phyloP scores from a whole-genome alignment of 2,329 filamentous ascomycete genomes.

The Trichoderma harzianum region DNA sequence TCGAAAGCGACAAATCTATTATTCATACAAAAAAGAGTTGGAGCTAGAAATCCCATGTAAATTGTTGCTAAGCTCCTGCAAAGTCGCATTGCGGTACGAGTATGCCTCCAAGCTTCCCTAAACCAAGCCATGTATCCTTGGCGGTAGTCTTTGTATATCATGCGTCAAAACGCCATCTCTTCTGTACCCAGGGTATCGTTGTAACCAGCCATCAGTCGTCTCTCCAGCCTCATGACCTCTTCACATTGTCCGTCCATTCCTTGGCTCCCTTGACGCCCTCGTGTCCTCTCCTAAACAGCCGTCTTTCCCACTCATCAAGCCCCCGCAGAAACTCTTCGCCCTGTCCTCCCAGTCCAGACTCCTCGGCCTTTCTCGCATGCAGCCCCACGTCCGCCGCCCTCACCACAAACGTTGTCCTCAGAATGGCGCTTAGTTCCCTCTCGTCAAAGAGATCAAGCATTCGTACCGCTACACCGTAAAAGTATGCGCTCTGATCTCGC shows the following conservation, averaged over 20 bases:
- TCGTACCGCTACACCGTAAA: slow-evolving; percentile 79
- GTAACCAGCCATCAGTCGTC: neutral
- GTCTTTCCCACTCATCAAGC: slow-evolving; percentile 84
- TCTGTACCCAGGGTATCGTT: slow-evolving; percentile 8
- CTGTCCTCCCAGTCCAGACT: slow-evolving; percentile 51
- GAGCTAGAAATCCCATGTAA: neutral
- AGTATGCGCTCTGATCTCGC: slow-evolving; percentile 77
- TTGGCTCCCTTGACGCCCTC: slow-evolving; percentile 68
- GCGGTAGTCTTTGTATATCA: neutral
- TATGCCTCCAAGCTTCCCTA: neutral
- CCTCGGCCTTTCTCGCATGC: slow-evolving; percentile 81
- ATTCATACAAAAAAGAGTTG: neutral
- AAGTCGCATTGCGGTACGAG: neutral
- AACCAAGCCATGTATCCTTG: neutral
- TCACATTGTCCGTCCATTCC: slow-evolving; percentile 64
- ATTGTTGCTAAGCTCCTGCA: neutral
- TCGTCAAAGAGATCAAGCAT: slow-evolving; percentile 92
- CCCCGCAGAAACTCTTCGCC: slow-evolving; percentile 80
- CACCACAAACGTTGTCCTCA: slow-evolving; percentile 75
- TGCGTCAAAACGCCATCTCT: neutral
- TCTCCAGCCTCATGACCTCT: slow-evolving; percentile 30
- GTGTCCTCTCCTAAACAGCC: slow-evolving; percentile 69
- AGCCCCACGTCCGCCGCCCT: slow-evolving; percentile 80
- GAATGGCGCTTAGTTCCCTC: slow-evolving; percentile 67
- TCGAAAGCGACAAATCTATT: neutral